Base-by-base conservation (phyloP, 2,329 filamentous ascomycete genomes). In the Fusarium sp. region DNA sequence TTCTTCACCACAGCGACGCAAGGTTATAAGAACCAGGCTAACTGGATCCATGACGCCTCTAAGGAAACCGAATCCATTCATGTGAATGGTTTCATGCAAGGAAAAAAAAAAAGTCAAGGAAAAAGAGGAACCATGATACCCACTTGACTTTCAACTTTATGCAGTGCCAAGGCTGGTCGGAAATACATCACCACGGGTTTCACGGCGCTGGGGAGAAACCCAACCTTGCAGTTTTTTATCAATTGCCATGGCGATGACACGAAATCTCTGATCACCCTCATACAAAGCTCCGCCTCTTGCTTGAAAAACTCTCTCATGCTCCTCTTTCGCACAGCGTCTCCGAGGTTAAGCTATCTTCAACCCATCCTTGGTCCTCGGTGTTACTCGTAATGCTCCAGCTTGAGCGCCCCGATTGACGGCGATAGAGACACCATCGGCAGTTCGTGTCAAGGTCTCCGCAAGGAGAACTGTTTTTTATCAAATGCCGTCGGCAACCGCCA, bases 1-100 rank as follows among this genome's bases (percentile, higher is more conserved):
- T 68, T 73, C 71, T 63, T 72, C 70, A 76, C 73, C 75, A 72
- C 52, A 45, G 65, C 72, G 73, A 77, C 75, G 71, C 64, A 65
- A 60, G 56, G 70, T 60, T 55, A 33, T 27, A 54, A 46, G 44
- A 52, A 61, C 49, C 27, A 59, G 42, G 55, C 49, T 65, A 52
- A 64, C 56, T 52, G 54, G 74, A 66, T 62, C 74, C 72, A 73
- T 75, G 74, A 67, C 74, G 63, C 72, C 58, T 75, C 52, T 14
- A 42, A 33, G 56, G 61, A 50, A 50, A 54, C 55, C 42, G 25
- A 57, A 57, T 35, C 55, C 67, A 59, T 73, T 62, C 62, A 56
- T 49, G 45, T 56, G 59, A 60, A 63, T 53, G 53, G 42, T 47
- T 59, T 39, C 29, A 56, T 67, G 63, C 62, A 52, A 68, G 54